A percentile compares a stretch with the other conserved stretches of the same genome.
These are phyloP conservation scores for Ganoderma lucidum DNA, from an alignment of 1,284 basidiomycete species.

Conservation along the genomic window DNA sequence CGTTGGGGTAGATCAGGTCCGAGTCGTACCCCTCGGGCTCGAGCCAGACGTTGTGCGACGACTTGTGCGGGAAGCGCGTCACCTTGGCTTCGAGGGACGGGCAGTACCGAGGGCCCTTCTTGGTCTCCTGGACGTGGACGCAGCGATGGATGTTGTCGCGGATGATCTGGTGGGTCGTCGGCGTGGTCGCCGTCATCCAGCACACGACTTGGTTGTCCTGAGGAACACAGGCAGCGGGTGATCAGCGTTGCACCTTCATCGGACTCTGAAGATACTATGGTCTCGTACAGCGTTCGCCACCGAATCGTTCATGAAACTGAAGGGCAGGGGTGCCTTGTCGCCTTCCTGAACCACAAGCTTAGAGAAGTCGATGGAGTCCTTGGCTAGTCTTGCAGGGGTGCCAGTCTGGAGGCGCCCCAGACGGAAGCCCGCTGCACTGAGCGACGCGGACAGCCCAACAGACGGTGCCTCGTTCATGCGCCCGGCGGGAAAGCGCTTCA, in stretches of 20 bases:
- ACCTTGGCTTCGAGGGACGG: slow-evolving; percentile 92
- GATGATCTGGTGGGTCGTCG: slow-evolving; percentile 77
- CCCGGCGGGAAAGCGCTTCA: slow-evolving; percentile 85
- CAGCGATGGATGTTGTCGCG: slow-evolving; percentile 78
- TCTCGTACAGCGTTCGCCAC: slow-evolving; percentile 52
- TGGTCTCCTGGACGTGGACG: slow-evolving; percentile 87
- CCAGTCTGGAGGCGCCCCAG: slow-evolving; percentile 90
- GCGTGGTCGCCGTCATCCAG: slow-evolving; percentile 79
- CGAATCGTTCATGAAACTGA: slow-evolving; percentile 53
- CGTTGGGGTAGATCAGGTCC: slow-evolving; percentile 89
- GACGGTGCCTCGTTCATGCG: slow-evolving; percentile 81
- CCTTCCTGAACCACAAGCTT: slow-evolving; percentile 67
- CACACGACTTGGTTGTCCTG: slow-evolving; percentile 79
- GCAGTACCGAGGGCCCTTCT: slow-evolving; percentile 90
- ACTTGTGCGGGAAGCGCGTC: slow-evolving; percentile 78
- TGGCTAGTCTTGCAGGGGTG: slow-evolving; percentile 84
- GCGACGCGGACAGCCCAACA: slow-evolving; percentile 77
- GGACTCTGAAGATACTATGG: background rate
- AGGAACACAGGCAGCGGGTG: background rate
- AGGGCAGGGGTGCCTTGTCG: slow-evolving; percentile 66
- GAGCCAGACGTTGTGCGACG: slow-evolving; percentile 83
- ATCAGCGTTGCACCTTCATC: background rate
- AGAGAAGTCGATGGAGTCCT: slow-evolving; percentile 73
- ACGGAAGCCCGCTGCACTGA: slow-evolving; percentile 79
- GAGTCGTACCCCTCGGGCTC: slow-evolving; percentile 93